Evolutionary conservation across 345 rosid genomes (phyloP).

Genomic region (Geranium rotundifolium): DNA sequence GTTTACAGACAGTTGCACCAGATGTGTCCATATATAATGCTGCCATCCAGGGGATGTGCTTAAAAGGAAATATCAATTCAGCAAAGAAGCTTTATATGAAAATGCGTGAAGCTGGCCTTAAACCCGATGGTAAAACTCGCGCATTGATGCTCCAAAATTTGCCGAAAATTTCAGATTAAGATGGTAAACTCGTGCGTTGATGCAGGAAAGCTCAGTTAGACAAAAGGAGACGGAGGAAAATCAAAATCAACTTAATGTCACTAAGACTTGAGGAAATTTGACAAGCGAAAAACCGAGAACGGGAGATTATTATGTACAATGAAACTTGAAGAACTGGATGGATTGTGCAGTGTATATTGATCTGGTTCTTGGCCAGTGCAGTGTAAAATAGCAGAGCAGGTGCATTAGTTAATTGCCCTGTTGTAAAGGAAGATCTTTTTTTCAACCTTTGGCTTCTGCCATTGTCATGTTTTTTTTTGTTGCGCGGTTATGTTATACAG

Average conservation of each 20-base stretch:
- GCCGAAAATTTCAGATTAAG: constrained; percentile 8
- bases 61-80: constrained; percentile 42
- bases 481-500: neutral
- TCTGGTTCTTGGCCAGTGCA: neutral
- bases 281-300: too few species aligned
- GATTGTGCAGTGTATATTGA: neutral
- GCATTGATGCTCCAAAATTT: constrained; percentile 70
- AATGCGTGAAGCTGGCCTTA: constrained; percentile 46
- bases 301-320: too few species aligned
- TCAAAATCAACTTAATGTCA: too few species aligned
- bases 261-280: too few species aligned
- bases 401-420: neutral
- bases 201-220: neutral
- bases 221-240: neutral
- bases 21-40: constrained; percentile 51
- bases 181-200: too few species aligned
- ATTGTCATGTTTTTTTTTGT: neutral
- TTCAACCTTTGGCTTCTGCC: neutral
- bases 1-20: constrained; percentile 37
- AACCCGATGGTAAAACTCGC: constrained; percentile 62
- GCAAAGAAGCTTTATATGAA: constrained; percentile 48
- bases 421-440: neutral
- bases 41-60: constrained; percentile 67
- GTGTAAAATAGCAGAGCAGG: neutral
- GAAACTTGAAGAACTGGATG: too few species aligned